A percentile compares a stretch with the other conserved stretches of the same genome.
Conservation (phyloP, 1,284 basidiomycete species). For the Mycena sp. region DNA sequence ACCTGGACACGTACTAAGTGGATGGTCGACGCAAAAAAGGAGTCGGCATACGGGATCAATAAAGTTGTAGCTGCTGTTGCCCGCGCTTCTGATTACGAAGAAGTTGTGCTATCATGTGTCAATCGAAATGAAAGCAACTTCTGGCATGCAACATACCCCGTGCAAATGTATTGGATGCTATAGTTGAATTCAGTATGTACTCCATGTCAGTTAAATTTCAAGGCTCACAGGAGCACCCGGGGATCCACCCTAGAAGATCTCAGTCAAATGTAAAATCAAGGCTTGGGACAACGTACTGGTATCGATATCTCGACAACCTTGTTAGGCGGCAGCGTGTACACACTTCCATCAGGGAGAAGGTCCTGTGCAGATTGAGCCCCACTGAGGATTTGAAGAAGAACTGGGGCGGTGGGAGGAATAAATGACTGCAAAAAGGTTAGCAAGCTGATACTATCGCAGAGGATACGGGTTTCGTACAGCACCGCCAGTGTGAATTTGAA, state of each 20-base stretch:
- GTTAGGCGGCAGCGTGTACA: constrained; percentile 38
- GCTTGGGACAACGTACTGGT: too few species aligned
- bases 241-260: constrained; percentile 4
- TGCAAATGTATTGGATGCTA: constrained; percentile 22
- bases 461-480: constrained; percentile 3
- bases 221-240: background rate
- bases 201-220: background rate
- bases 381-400: constrained; percentile 55
- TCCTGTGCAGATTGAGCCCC: constrained; percentile 47
- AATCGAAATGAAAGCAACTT: background rate
- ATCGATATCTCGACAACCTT: too few species aligned
- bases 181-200: background rate
- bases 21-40: too few species aligned
- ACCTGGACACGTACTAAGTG: too few species aligned
- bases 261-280: too few species aligned
- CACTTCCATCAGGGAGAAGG: constrained; percentile 48
- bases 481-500: constrained; percentile 20
- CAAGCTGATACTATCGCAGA: too few species aligned
- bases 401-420: constrained; percentile 42
- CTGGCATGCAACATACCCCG: constrained; percentile 17
- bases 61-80: constrained; percentile 6
- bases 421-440: constrained; percentile 32
- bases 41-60: background rate
- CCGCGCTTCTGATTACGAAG: constrained; percentile 5
- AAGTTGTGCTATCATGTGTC: constrained; percentile 8